Percentiles rank a stretch among this genome's conserved stretches.
phyloP scores from a whole-genome alignment of 192 early-diverging fungal genomes.

The Obelidium mucronatum region DNA sequence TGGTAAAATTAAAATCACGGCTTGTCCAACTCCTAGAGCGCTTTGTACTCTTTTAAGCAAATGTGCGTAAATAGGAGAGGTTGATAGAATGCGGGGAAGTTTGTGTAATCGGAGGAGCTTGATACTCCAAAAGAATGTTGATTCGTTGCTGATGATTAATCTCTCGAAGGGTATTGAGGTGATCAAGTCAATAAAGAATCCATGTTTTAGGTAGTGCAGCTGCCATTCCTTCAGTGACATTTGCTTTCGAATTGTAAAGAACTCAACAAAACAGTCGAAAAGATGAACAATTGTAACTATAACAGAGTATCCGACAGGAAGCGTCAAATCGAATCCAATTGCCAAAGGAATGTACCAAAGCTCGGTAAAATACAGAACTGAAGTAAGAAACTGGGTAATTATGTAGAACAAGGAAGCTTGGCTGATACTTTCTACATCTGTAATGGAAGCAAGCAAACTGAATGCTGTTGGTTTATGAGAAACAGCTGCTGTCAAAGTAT shows the following conservation, averaged over 20 bases:
- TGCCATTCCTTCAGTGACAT: constrained; percentile 27
- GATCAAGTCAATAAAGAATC: constrained; percentile 19
- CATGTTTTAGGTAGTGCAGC: constrained; percentile 1
- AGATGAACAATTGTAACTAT: background rate
- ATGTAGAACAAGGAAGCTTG: too few relatives aligned
- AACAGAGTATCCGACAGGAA: background rate
- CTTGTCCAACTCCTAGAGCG: constrained; percentile 43
- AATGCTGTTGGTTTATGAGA: too few relatives aligned
- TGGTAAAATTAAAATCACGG: constrained; percentile 42
- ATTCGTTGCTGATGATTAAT: background rate
- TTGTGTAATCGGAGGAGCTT: background rate
- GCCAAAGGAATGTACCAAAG: constrained; percentile 23
- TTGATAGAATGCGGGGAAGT: constrained; percentile 13
- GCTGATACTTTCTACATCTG: too few relatives aligned
- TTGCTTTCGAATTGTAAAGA: constrained; percentile 20
- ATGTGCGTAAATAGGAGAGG: background rate
- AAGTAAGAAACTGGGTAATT: too few relatives aligned
- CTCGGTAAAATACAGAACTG: constrained; percentile 14
- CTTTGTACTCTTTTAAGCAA: background rate
- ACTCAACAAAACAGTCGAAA: constrained; percentile 21
- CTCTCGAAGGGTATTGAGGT: constrained; percentile 20
- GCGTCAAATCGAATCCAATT: constrained; percentile 8
- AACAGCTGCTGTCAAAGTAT: too few relatives aligned
- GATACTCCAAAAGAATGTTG: background rate
- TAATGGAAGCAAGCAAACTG: too few relatives aligned